Base-by-base conservation (phyloP, 129 eudicot genomes). In the Tagetes erecta region DNA sequence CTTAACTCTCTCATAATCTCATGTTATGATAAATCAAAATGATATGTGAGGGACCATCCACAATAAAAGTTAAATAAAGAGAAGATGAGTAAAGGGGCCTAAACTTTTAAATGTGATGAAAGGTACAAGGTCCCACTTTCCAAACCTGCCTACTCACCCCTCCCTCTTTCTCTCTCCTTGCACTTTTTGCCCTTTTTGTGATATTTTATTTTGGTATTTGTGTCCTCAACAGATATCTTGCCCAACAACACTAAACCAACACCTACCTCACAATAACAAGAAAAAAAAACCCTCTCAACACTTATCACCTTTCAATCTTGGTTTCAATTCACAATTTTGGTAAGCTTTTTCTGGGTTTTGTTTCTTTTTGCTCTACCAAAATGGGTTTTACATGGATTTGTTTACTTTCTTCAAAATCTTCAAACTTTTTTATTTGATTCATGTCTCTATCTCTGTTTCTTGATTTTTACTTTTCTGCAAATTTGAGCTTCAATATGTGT, bases 91-190 rank as follows among this genome's bases (percentile, higher is more conserved):
- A 20, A 40, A 77, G 72, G 82, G 82, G 68, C 85, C 79, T 8
- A 20, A 74, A 82, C 75, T 39, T 79, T 70, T 81, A 71, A 74
- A 52, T 86, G 73, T 72, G 73, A 83, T 76, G 89, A 89, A 78
- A 84, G 82, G 39, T 83, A 86, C 87, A 76, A 58, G 96, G 88
- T 38, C 89, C 96, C 89, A 89, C 92, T 78, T 78, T 76, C 57
- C 82, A 50, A 38, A 75, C 78, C 83, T 37, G 33, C 66, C 80
- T 45, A 45, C 75, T n/a, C 20, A 41, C 68, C 60, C 40, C 73
- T 65, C 44, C 74, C 64, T 60, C 49, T 59, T 45, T 72, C 81
- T 80, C 84, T 47, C 75, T 68, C 51, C 69, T 44, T 76, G 71
- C 75, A 72, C 80, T 76, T 50, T 62, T 83, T 75, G 71, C 80